These are phyloP conservation scores for Spathaspora boniae DNA, from an alignment of 805 yeast genomes.

Conservation along the genomic window DNA sequence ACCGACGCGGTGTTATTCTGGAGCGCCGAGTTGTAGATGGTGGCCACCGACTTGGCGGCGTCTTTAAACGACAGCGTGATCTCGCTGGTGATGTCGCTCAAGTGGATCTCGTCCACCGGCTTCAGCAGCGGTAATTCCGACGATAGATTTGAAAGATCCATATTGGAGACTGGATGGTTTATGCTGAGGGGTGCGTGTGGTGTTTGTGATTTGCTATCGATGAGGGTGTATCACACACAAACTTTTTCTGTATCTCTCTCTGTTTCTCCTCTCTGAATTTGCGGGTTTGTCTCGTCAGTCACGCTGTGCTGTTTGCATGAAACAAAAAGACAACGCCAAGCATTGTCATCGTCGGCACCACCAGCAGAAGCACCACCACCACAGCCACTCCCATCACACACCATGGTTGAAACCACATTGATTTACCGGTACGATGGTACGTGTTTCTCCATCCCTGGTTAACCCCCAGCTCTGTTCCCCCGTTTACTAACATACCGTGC, in stretches of 20 bases:
- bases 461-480: background rate
- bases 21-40: constrained; percentile 29
- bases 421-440: constrained; percentile 64
- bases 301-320: background rate
- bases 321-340: background rate
- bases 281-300: background rate
- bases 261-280: background rate
- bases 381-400: background rate
- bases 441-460: constrained; percentile 10
- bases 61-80: constrained; percentile 61
- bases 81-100: constrained; percentile 42
- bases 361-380: constrained; percentile 4
- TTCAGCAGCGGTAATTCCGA: constrained; percentile 45
- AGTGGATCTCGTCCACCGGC: constrained; percentile 1
- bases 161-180: constrained; percentile 15
- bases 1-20: constrained; percentile 9
- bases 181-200: background rate
- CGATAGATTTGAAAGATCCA: constrained; percentile 66
- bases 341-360: background rate
- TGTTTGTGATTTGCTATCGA: background rate
- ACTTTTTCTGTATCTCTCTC: constrained; percentile 1
- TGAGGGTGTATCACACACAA: background rate
- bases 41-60: constrained; percentile 71
- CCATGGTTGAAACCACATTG: constrained; percentile 65
- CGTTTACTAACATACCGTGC: background rate